A percentile compares a stretch with the other conserved stretches of the same genome.
Evolutionary conservation across 495 filamentous ascomycete genomes (phyloP).

Genomic region (Xylaria venustula): DNA sequence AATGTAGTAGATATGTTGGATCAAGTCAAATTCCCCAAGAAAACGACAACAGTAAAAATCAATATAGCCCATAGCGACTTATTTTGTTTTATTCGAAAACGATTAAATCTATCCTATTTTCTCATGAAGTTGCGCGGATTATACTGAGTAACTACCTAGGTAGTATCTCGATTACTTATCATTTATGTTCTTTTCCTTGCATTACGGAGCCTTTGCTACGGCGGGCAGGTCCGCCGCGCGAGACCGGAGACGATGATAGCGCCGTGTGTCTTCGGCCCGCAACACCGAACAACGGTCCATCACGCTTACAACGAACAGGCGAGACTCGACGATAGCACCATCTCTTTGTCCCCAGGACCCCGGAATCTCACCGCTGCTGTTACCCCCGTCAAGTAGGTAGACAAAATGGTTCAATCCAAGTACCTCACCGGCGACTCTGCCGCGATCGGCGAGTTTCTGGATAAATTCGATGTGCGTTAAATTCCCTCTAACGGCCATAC

Average conservation of each 20-base stretch:
- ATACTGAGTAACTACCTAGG: too few species aligned
- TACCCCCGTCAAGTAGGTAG: background rate
- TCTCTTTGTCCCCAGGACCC: background rate
- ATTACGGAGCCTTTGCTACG: too few species aligned
- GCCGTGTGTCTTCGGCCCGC: background rate
- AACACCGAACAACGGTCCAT: background rate
- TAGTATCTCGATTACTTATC: too few species aligned
- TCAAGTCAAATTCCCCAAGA: too few species aligned
- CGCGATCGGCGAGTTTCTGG: constrained; percentile 77
- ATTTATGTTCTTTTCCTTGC: too few species aligned
- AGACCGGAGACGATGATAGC: background rate
- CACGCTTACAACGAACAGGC: background rate
- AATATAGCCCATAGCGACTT: too few species aligned
- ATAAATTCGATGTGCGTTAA: constrained; percentile 81
- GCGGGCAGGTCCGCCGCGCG: too few species aligned
- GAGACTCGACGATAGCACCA: background rate
- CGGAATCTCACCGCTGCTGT: background rate
- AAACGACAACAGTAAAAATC: too few species aligned
- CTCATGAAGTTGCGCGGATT: too few species aligned
- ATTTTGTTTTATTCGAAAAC: too few species aligned
- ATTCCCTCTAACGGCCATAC: constrained; percentile 5
- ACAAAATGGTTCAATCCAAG: constrained; percentile 45
- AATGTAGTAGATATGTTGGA: too few species aligned
- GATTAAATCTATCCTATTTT: too few species aligned
- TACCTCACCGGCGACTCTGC: constrained; percentile 78